Evolutionary conservation across 2,329 filamentous ascomycete genomes (phyloP).

Genomic region (Cadophora luteo-olivacea): DNA sequence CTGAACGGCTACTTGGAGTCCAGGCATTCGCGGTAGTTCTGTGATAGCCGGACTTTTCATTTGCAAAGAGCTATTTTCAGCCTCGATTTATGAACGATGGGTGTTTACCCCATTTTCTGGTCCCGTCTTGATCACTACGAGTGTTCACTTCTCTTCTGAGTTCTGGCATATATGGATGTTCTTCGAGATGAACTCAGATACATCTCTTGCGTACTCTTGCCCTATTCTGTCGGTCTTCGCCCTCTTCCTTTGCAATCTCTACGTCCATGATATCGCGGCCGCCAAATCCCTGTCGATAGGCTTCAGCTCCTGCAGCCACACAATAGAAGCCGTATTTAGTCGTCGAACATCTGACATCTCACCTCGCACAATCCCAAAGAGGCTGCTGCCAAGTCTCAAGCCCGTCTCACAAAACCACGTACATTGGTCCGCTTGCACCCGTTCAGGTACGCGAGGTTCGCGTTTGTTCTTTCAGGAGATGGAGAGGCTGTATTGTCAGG

Average conservation of each 20-base stretch:
- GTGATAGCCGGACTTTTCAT: too few species aligned
- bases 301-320: constrained; percentile 15
- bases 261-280: background rate
- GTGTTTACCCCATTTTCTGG: too few species aligned
- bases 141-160: too few species aligned
- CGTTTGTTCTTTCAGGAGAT: constrained; percentile 13
- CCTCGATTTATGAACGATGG: too few species aligned
- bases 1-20: too few species aligned
- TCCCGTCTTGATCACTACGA: too few species aligned
- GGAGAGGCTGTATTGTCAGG: background rate
- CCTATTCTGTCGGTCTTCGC: too few species aligned
- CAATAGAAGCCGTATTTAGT: background rate
- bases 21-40: too few species aligned
- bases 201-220: too few species aligned
- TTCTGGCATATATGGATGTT: too few species aligned
- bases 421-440: background rate
- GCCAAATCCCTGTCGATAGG: background rate
- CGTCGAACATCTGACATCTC: background rate
- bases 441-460: constrained; percentile 15
- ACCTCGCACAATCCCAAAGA: constrained; percentile 4
- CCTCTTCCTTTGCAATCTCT: background rate
- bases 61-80: too few species aligned
- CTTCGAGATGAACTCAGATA: too few species aligned
- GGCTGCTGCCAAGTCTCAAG: constrained; percentile 1
- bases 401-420: background rate